Base-by-base conservation (phyloP, 805 yeast genomes). In the Wickerhamiella nectarea region DNA sequence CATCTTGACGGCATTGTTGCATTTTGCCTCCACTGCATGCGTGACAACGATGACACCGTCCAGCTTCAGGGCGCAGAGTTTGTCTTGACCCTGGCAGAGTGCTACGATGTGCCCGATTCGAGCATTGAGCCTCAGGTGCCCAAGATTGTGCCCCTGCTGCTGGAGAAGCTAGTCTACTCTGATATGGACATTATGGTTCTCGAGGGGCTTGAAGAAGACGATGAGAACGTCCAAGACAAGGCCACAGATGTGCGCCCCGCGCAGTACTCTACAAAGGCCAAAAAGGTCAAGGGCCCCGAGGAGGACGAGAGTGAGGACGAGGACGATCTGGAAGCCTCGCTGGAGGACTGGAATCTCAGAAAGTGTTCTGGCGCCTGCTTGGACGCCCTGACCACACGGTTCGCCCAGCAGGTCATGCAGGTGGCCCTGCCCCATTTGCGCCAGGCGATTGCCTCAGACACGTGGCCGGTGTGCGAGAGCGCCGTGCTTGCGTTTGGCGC, bases 401-500 rank as follows among this genome's bases (percentile, higher is more conserved):
- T 72, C 45, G 87, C 95, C 0, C 69, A 68, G 10, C 75, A 74
- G 46, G 87, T 84, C 2, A 65, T 89, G 37, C 66, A 69, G 19
- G 66, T 74, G 10, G 70, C 83, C 1, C 69, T 89, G 49, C 96
- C 98, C 2, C 64, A 78, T 11, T 66, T 91, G 46, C 79, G 82
- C 59, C 76, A 75, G 37, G 74, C 77, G 43, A 75, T 91, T 43
- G 71, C 71, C 7, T 72, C 85, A 3, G 64, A 68, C 3, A 74
- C 79, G 47, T 91, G 98, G 98, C 84, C 82, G 19, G 74, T 82
- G 7, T 73, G 96, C 47, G 98, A 91, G 60, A 91, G 96, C 5
- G 78, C 95, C 1, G 87, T 91, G 21, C 67, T 91, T 38, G 96
- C 97, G 1, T 72, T 91, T 56, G 98, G 98, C 49, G 97, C 97